Conservation (phyloP, 768 basidiomycete genomes). For the Lentinula sp. region DNA sequence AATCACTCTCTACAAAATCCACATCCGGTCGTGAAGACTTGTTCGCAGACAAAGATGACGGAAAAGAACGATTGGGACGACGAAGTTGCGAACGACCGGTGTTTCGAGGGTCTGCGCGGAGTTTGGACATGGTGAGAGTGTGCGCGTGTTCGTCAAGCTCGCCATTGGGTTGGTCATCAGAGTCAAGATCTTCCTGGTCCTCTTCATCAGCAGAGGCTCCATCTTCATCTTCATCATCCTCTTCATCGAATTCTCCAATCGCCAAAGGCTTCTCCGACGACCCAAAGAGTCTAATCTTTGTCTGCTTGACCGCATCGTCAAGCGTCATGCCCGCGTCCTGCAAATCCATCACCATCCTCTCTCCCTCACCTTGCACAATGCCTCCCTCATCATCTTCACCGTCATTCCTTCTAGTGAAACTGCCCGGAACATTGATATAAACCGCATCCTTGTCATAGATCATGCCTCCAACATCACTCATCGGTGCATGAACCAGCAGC, state of each 20-base stretch:
- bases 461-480: conserved; percentile 97
- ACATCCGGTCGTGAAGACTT: conserved; percentile 30
- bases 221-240: conserved; percentile 17
- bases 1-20: conserved; percentile 76
- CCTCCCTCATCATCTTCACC: conserved; percentile 39
- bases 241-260: conserved; percentile 18
- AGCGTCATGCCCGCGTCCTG: conserved; percentile 83
- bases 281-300: conserved; percentile 79
- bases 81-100: conserved; percentile 49
- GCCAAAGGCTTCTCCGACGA: conserved; percentile 70
- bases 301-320: conserved; percentile 74
- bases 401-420: conserved; percentile 73
- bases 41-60: conserved; percentile 16
- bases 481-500: conserved; percentile 88
- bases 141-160: conserved; percentile 20
- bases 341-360: conserved; percentile 95
- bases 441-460: conserved; percentile 98
- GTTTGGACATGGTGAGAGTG: conserved; percentile 3
- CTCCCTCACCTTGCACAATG: conserved; percentile 78
- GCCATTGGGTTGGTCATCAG: conserved; percentile 21
- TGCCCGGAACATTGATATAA: conserved; percentile 96
- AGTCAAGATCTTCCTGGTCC: conserved; percentile 27
- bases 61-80: conserved; percentile 33
- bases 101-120: conserved; percentile 24
- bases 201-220: conserved; percentile 26